Evolutionary conservation across 116 monocot species (phyloP).

Genomic region (Iris pallida): DNA sequence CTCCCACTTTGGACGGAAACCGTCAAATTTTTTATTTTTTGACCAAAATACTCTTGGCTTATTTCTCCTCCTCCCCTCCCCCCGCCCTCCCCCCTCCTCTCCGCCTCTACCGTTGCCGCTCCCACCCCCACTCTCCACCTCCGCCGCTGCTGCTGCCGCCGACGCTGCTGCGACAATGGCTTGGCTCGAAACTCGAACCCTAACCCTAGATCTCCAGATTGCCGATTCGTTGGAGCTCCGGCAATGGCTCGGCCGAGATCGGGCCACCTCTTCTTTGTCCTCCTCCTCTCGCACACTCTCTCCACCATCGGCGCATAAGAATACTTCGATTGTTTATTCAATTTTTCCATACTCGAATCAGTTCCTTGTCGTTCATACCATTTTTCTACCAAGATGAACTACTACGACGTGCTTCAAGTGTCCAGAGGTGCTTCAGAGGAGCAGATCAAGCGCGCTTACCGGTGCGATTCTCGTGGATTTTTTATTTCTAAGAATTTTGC

Average conservation of each 20-base stretch:
- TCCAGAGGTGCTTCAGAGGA: constrained; percentile 83
- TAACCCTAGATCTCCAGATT: not conserved
- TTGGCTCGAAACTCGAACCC: not conserved
- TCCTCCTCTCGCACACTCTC: constrained; percentile 10
- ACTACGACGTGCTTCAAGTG: constrained; percentile 86
- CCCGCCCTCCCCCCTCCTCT: no score
- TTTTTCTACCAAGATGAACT: constrained; percentile 60
- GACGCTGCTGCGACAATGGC: no score
- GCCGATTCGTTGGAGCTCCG: not conserved
- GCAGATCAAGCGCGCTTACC: constrained; percentile 94
- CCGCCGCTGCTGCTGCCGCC: no score
- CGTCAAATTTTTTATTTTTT: no score
- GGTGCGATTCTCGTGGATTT: constrained; percentile 6
- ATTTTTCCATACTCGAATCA: not conserved
- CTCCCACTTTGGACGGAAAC: no score
- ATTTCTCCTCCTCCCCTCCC: no score
- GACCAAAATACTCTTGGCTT: no score
- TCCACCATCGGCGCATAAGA: constrained; percentile 2
- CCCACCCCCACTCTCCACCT: no score
- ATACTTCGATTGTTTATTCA: not conserved
- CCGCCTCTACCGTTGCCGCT: no score
- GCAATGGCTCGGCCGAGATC: constrained; percentile 14
- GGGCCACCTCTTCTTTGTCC: constrained; percentile 3
- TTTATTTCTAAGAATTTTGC: not conserved
- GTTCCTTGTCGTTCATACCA: not conserved